Evolutionary conservation across 2,329 filamentous ascomycete genomes (phyloP).

Genomic region (Bisporella sp.): DNA sequence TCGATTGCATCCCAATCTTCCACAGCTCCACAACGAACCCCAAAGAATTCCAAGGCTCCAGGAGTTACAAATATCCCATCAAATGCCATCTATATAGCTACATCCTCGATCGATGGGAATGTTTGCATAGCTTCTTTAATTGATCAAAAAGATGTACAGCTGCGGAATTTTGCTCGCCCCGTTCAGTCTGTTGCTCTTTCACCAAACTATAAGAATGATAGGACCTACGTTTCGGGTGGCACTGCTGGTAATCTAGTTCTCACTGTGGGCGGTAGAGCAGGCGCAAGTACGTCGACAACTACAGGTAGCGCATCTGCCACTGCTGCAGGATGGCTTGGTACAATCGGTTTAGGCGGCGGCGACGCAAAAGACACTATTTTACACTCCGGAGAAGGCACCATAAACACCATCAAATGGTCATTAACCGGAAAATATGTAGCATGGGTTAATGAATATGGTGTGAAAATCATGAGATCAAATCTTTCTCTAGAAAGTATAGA

Average conservation of each 20-base stretch:
- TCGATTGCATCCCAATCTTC: constrained; percentile 39
- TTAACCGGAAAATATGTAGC: constrained; percentile 84
- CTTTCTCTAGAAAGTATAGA: constrained; percentile 71
- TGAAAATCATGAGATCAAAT: constrained; percentile 95
- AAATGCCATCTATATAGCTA: constrained; percentile 89
- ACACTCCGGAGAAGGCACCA: constrained; percentile 86
- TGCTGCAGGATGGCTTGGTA: constrained; percentile 85
- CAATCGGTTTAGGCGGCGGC: constrained; percentile 72
- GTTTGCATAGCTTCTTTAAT: constrained; percentile 85
- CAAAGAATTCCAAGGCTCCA: constrained; percentile 44
- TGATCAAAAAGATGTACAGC: constrained; percentile 81
- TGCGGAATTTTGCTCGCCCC: constrained; percentile 89
- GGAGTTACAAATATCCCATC: constrained; percentile 68
- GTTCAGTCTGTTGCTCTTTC: constrained; percentile 91
- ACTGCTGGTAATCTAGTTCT: constrained; percentile 81
- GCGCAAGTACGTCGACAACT: constrained; percentile 82
- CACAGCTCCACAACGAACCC: constrained; percentile 43
- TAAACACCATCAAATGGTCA: constrained; percentile 92
- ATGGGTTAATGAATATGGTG: constrained; percentile 95
- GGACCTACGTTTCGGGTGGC: constrained; percentile 85
- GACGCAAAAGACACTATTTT: constrained; percentile 79
- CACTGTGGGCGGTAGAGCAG: constrained; percentile 72
- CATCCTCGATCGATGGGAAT: constrained; percentile 91
- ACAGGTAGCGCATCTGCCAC: constrained; percentile 74
- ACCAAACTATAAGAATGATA: constrained; percentile 85